phyloP scores from a whole-genome alignment of 2,329 filamentous ascomycete species.

The Pseudocercospora crystallina region DNA sequence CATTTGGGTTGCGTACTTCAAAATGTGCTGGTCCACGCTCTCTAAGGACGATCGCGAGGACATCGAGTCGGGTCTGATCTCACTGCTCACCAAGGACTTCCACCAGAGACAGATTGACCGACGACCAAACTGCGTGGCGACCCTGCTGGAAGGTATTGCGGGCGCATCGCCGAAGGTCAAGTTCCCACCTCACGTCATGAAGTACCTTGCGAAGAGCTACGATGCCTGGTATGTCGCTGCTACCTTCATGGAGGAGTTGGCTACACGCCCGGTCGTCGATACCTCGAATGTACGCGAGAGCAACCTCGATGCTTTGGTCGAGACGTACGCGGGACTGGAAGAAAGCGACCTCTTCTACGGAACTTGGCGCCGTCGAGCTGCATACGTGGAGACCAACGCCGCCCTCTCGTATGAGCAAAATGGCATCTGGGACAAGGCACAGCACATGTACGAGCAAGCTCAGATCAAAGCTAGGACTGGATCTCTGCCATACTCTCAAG shows the following conservation, averaged over 20 bases:
- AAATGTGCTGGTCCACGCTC: constrained; percentile 88
- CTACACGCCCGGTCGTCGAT: constrained; percentile 79
- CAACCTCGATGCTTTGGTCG: constrained; percentile 91
- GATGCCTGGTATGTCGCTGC: constrained; percentile 97
- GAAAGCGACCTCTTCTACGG: constrained; percentile 98
- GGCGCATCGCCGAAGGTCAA: constrained; percentile 84
- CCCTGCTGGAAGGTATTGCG: constrained; percentile 82
- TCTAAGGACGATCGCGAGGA: constrained; percentile 85
- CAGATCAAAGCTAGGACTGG: constrained; percentile 97
- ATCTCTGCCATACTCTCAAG: constrained; percentile 92
- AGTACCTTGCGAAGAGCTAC: constrained; percentile 90
- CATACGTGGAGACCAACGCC: constrained; percentile 96
- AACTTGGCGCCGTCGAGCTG: constrained; percentile 89
- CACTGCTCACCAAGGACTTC: constrained; percentile 89
- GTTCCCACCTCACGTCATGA: constrained; percentile 92
- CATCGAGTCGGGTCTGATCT: constrained; percentile 86
- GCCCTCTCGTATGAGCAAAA: constrained; percentile 98
- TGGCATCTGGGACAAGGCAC: constrained; percentile 98
- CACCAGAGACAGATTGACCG: constrained; percentile 92
- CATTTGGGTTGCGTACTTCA: constrained; percentile 88
- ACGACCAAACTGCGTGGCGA: constrained; percentile 92
- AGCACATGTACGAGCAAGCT: constrained; percentile 92
- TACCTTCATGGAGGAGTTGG: constrained; percentile 84
- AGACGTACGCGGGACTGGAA: constrained; percentile 84
- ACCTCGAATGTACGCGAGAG: constrained; percentile 84